Evolutionary conservation across 176 grass and related monocot genomes (phyloP), one percentile per base, ranked within the genome.

Genomic region (Tillandsia fasciculata): DNA sequence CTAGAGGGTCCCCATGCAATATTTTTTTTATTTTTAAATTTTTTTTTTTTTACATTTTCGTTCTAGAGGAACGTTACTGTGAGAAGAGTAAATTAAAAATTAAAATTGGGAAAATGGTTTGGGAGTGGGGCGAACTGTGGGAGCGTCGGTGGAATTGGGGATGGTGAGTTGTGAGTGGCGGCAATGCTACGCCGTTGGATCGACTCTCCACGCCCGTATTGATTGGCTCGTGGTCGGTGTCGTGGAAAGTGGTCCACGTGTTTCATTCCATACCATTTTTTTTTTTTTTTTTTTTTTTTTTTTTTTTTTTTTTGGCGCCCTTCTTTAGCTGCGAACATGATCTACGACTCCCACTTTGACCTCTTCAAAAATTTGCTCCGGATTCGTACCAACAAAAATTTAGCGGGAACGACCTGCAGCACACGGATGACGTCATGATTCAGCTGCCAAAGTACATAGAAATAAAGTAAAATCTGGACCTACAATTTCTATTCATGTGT

Each of bases 121-220:
- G 48, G 51, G 2, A 13, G 24, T 64, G 26, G 57, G 28, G 17
- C 33, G 15, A 17, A 49, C 10, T 13, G 22, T 13, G 42, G 22
- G 52, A 49, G 8, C 66, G 72, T 75, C 72, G 63, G 63, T 53
- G 63, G 51, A 9, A 6, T 8, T 20, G 6, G 17, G 18, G 26
- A 1, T 5, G 53, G 17, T 57, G 14, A 2, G 17, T 22, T 22
- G 72, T 11, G 72, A 75, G 63, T 75, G 72, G 49, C 72, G 72
- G 61, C 13, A 1, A 75, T 53, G 48, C 72, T 47, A 75, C 72
- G 72, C 20, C 20, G 20, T 75, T 22, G 56, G 56, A 61, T 61
- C 56, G 15, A 61, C 56, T 61, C 15, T 61, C n/a, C 56, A 61
- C 7, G 56, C 56, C 13, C 15, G 56, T 15, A 2, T 61, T 22